Base-by-base conservation (phyloP, 495 filamentous ascomycete genomes). In the Emericellopsis terricola region DNA sequence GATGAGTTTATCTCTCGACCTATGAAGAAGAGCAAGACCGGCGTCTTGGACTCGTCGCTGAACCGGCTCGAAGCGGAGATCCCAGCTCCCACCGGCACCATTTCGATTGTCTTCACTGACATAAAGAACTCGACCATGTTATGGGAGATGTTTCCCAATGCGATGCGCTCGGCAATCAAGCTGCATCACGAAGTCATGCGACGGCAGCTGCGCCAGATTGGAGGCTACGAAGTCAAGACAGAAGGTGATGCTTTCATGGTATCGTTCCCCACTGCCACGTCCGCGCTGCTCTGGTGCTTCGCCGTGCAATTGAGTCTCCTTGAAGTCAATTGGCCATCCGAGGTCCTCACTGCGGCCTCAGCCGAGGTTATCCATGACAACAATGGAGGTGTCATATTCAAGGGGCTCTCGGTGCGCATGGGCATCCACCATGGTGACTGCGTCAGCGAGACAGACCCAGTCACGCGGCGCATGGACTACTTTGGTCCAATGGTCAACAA, bases 171-270 rank as follows among this genome's bases (percentile, higher is more conserved):
- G 7, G 83, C 85, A 31, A 96, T 96, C 50, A 86, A 83, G 51
- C 76, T 89, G 34, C 89, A 99, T 57, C 96, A 99, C 47, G 81
- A 87, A 42, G 70, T 93, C 13, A 84, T 99, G 69, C 80, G 89
- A 28, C 74, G 91, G 19, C 86, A 94, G 45, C 65, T 99, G 35
- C 73, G 87, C 21, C 77, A 86, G 34, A 86, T 94, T 37, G 91
- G 89, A 47, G 89, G 89, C 0, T 99, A 94, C 47, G 89, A 99
- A 56, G 85, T 99, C 50, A 99, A 99, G 63, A 96, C 89, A 0
- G 89, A 99, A 79, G 89, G 89, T 40, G 89, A 99, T 56, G 89
- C 91, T 24, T 99, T 99, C 52, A 94, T 99, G 85, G 89, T 99
- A 11, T 89, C 84, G 20, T 99, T 99, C 55, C 78, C 83, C 3